Conservation (phyloP, 164 flowering plant genomes). For the Dillenia suffruticosa region DNA sequence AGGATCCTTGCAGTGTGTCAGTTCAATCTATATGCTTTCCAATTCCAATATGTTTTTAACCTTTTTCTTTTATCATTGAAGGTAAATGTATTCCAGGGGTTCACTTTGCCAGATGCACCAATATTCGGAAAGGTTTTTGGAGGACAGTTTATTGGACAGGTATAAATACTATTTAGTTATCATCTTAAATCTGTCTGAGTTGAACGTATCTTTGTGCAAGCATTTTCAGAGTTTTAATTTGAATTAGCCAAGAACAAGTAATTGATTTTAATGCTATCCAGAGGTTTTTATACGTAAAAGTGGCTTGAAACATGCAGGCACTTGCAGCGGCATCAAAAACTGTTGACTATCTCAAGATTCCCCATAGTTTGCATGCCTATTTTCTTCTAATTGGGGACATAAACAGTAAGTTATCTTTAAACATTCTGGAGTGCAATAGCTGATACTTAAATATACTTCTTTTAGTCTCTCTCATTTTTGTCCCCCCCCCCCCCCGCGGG, state of each 20-base stretch:
- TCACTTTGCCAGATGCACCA: slow-evolving; percentile 88
- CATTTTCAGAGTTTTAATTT: not conserved
- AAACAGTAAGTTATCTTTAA: slow-evolving; percentile 48
- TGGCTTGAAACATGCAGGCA: slow-evolving; percentile 50
- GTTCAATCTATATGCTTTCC: not conserved
- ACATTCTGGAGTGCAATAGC: not conserved
- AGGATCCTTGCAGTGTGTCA: not conserved
- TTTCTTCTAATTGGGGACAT: slow-evolving; percentile 85
- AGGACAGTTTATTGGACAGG: slow-evolving; percentile 96
- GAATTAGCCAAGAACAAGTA: not conserved
- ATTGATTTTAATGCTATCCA: not conserved
- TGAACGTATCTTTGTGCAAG: not conserved
- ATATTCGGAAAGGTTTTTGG: slow-evolving; percentile 85
- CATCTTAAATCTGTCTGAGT: too few species aligned
- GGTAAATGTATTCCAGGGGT: slow-evolving; percentile 82
- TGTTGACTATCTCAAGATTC: slow-evolving; percentile 79
- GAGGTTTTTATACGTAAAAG: not conserved
- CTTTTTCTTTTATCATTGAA: slow-evolving; percentile 22
- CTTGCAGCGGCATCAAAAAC: slow-evolving; percentile 97
- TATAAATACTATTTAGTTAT: slow-evolving; percentile 12
- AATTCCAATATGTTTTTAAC: too few species aligned
- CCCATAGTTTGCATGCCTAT: slow-evolving; percentile 83
- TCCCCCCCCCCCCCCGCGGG: too few species aligned
- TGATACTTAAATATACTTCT: too few species aligned
- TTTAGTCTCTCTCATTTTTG: too few species aligned